Percentiles rank a stretch among this genome's conserved stretches.
Evolutionary conservation across 805 yeast species (phyloP).

Genomic region (Candida rishiriensis): DNA sequence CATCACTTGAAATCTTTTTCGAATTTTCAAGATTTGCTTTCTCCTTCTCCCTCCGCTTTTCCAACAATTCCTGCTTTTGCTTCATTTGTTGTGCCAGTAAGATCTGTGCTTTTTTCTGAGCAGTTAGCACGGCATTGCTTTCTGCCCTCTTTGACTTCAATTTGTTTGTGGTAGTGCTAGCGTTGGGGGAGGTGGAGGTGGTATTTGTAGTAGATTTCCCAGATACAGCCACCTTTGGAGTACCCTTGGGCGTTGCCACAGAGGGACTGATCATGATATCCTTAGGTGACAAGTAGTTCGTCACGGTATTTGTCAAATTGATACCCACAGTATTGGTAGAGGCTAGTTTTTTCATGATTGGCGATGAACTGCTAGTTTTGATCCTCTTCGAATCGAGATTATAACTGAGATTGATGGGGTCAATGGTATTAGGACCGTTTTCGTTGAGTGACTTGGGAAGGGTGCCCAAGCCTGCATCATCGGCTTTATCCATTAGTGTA

Average conservation of each 20-base stretch:
- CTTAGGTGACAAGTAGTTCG: slow-evolving; percentile 19
- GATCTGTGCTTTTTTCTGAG: slow-evolving; percentile 18
- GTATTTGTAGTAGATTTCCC: background rate
- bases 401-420: slow-evolving; percentile 30
- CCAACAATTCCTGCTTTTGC: slow-evolving; percentile 15
- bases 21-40: slow-evolving; percentile 5
- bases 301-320: slow-evolving; percentile 3
- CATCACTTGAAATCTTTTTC: background rate
- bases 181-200: background rate
- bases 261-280: slow-evolving; percentile 21
- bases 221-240: background rate
- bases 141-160: slow-evolving; percentile 12
- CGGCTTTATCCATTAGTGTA: slow-evolving; percentile 5
- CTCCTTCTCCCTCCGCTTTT: slow-evolving; percentile 13
- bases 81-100: slow-evolving; percentile 19
- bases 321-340: slow-evolving; percentile 6
- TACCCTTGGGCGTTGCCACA: background rate
- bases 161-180: background rate
- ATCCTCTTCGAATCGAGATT: slow-evolving; percentile 27
- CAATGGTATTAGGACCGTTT: slow-evolving; percentile 18
- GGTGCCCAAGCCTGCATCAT: slow-evolving; percentile 3
- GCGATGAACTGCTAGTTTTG: slow-evolving; percentile 14
- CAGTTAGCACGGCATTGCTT: slow-evolving; percentile 15
- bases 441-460: slow-evolving; percentile 5
- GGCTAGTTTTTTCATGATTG: slow-evolving; percentile 1